Evolutionary conservation across 805 yeast genomes (phyloP).

Genomic region (Wickerhamomyces mucosus): DNA sequence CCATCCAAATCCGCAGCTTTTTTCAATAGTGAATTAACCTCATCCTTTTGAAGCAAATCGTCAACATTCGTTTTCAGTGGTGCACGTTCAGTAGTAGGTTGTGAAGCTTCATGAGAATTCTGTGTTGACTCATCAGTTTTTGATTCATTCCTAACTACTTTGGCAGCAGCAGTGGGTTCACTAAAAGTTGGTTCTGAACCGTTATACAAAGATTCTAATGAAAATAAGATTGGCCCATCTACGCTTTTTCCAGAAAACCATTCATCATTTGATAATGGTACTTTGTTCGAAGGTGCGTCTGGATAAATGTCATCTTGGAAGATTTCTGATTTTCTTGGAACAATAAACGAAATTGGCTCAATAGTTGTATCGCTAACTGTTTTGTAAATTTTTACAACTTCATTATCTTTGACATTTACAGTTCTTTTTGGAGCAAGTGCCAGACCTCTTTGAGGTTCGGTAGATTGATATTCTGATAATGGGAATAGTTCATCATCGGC

Average conservation of each 20-base stretch:
- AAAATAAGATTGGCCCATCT: slow-evolving; percentile 73
- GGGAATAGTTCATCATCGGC: slow-evolving; percentile 76
- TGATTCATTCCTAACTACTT: too few species aligned
- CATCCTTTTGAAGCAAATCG: slow-evolving; percentile 36
- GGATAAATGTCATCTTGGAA: slow-evolving; percentile 93
- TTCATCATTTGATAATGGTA: slow-evolving; percentile 73
- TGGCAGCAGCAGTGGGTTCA: slow-evolving; percentile 21
- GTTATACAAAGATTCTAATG: slow-evolving; percentile 72
- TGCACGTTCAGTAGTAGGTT: slow-evolving; percentile 20
- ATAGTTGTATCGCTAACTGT: slow-evolving; percentile 76
- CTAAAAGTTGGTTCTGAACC: slow-evolving; percentile 46
- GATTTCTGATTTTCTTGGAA: slow-evolving; percentile 88
- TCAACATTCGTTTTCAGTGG: slow-evolving; percentile 36
- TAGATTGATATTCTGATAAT: slow-evolving; percentile 81
- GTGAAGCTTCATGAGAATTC: slow-evolving; percentile 5
- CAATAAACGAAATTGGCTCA: slow-evolving; percentile 88
- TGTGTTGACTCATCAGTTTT: slow-evolving; percentile 12
- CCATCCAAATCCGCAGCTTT: slow-evolving; percentile 36
- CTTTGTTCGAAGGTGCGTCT: slow-evolving; percentile 70
- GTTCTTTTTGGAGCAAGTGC: slow-evolving; percentile 80
- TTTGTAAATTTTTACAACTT: slow-evolving; percentile 73
- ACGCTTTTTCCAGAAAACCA: slow-evolving; percentile 72
- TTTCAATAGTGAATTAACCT: slow-evolving; percentile 36
- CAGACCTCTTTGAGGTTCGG: slow-evolving; percentile 93
- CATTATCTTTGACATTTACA: slow-evolving; percentile 75